phyloP scores from a whole-genome alignment of 2,329 filamentous ascomycete species.

The Xylariales sp. region DNA sequence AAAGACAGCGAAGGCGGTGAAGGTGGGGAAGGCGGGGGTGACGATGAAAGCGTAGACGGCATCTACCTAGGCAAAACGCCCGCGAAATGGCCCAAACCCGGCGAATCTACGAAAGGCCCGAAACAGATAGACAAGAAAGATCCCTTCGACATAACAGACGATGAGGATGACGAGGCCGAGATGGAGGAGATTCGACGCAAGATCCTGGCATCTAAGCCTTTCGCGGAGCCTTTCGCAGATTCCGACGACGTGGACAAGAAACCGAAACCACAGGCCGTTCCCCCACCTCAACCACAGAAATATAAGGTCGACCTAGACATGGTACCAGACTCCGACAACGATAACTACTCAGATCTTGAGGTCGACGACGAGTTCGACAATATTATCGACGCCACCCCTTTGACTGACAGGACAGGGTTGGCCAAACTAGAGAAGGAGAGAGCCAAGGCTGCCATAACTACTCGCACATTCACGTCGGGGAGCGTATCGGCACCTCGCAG shows the following conservation, averaged over 20 bases:
- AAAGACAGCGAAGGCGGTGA: slow-evolving; percentile 55
- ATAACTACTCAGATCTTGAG: slow-evolving; percentile 59
- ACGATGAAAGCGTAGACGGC: slow-evolving; percentile 62
- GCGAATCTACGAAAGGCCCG: slow-evolving; percentile 50
- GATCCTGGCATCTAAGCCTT: slow-evolving; percentile 92
- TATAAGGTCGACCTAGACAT: slow-evolving; percentile 72
- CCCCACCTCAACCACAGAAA: slow-evolving; percentile 63
- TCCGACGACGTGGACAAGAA: slow-evolving; percentile 57
- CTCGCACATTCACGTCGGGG: slow-evolving; percentile 63
- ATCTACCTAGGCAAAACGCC: slow-evolving; percentile 71
- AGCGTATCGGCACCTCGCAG: slow-evolving; percentile 61
- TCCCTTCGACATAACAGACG: slow-evolving; percentile 81
- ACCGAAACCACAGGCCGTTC: slow-evolving; percentile 73
- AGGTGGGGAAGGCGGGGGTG: slow-evolving; percentile 57
- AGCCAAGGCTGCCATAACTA: slow-evolving; percentile 59
- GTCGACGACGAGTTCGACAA: slow-evolving; percentile 88
- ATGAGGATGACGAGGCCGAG: slow-evolving; percentile 75
- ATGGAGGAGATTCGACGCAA: slow-evolving; percentile 93
- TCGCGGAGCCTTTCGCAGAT: slow-evolving; percentile 84
- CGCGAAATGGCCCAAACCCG: slow-evolving; percentile 48
- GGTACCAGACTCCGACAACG: slow-evolving; percentile 78
- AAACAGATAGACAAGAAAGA: slow-evolving; percentile 66
- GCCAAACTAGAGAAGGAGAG: slow-evolving; percentile 67
- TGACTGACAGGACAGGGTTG: slow-evolving; percentile 84
- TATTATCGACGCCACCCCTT: slow-evolving; percentile 90